phyloP scores from a whole-genome alignment of 2,329 filamentous ascomycete species.

The Dryadomyces quercus-mongolicae region DNA sequence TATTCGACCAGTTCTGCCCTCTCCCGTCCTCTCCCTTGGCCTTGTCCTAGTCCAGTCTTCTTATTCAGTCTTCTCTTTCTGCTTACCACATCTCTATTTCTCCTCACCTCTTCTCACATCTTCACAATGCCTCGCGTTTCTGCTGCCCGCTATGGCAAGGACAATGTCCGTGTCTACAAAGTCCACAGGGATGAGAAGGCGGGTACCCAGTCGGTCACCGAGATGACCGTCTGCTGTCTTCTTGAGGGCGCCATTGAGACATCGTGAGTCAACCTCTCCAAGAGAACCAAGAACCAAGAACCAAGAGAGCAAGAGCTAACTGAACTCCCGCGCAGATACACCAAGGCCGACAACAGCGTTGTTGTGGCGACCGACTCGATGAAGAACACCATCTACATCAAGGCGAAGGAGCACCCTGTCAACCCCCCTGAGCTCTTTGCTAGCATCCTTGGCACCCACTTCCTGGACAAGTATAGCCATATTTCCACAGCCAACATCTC shows the following conservation, averaged over 20 bases:
- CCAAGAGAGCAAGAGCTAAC: neutral
- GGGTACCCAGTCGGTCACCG: constrained; percentile 72
- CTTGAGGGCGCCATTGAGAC: constrained; percentile 86
- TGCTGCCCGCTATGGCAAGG: constrained; percentile 75
- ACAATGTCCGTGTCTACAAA: constrained; percentile 97
- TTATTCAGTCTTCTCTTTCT: neutral
- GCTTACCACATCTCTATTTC: neutral
- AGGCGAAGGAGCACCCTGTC: constrained; percentile 86
- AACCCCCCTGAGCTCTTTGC: constrained; percentile 89
- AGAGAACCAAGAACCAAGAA: neutral
- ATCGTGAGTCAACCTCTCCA: constrained; percentile 40
- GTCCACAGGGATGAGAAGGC: constrained; percentile 69
- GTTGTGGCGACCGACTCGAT: constrained; percentile 95
- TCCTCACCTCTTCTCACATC: neutral
- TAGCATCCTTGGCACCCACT: constrained; percentile 74
- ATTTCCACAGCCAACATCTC: constrained; percentile 75
- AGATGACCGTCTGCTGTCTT: constrained; percentile 90
- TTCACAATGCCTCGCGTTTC: constrained; percentile 41
- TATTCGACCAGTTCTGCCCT: no score
- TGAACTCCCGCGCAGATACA: constrained; percentile 51
- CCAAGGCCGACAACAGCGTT: constrained; percentile 82
- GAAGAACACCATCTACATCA: constrained; percentile 95
- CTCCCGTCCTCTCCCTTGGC: no score
- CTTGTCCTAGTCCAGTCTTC: no score
- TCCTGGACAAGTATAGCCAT: constrained; percentile 76